Conservation (phyloP, 2,329 filamentous ascomycete genomes). For the Phaeosphaeria sp. region DNA sequence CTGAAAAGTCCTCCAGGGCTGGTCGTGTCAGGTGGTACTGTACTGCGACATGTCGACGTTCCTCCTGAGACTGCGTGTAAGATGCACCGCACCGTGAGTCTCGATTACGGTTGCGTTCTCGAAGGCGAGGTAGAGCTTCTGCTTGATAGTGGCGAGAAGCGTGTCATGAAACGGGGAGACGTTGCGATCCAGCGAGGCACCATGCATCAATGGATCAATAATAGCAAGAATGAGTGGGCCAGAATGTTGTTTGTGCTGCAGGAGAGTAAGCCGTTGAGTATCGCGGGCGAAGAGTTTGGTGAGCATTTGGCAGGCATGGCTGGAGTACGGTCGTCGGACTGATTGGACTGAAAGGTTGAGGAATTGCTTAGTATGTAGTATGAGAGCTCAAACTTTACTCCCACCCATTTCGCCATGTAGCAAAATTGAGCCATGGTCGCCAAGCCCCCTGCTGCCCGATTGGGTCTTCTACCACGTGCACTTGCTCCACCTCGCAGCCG, state of each 20-base stretch:
- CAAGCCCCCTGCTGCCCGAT: conserved; percentile 28
- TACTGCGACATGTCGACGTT: conserved; percentile 52
- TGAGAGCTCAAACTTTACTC: neutral
- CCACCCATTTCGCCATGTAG: neutral
- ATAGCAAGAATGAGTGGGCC: conserved; percentile 40
- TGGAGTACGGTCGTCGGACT: conserved; percentile 45
- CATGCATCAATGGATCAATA: conserved; percentile 50
- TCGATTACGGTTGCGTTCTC: conserved; percentile 50
- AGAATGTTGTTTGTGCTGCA: conserved; percentile 49
- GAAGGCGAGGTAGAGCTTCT: conserved; percentile 48
- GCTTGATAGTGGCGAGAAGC: conserved; percentile 48
- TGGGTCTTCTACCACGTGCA: conserved; percentile 16
- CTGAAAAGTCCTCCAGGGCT: conserved; percentile 57
- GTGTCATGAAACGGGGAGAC: conserved; percentile 46
- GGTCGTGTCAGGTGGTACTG: conserved; percentile 55
- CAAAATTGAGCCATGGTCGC: conserved; percentile 9
- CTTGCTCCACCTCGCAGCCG: conserved; percentile 7
- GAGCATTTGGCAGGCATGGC: conserved; percentile 46
- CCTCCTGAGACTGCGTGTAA: conserved; percentile 41
- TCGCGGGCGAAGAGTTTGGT: conserved; percentile 39
- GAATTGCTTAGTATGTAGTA: neutral
- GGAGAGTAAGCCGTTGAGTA: conserved; percentile 41
- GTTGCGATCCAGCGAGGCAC: conserved; percentile 49
- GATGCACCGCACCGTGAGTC: conserved; percentile 51
- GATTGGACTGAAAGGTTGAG: neutral